Conservation (phyloP, 768 basidiomycete species). For the Leucogyrophana mollusca region DNA sequence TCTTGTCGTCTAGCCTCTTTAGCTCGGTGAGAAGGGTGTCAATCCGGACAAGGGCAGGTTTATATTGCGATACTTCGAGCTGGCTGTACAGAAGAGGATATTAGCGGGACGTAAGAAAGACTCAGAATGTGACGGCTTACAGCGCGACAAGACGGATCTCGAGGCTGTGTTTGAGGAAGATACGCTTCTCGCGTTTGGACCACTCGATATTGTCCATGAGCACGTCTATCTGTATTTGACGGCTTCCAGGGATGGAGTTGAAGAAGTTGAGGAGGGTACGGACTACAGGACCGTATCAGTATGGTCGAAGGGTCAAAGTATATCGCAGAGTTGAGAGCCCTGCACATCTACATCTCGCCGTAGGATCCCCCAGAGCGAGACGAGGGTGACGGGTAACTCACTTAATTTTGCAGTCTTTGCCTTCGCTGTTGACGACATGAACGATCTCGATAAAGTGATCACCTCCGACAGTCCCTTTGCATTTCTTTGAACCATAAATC, state of each 20-base stretch:
- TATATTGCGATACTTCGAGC: conserved; percentile 74
- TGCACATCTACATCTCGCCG: no score
- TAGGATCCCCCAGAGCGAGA: no score
- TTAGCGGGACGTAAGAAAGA: background rate
- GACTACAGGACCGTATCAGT: conserved; percentile 45
- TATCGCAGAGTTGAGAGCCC: background rate
- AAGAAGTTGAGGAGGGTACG: conserved; percentile 94
- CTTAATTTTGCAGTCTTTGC: conserved; percentile 97
- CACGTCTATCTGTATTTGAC: conserved; percentile 78
- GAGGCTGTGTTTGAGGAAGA: conserved; percentile 92
- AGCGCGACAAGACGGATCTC: conserved; percentile 85
- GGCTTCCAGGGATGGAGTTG: conserved; percentile 70
- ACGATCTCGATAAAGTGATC: conserved; percentile 76
- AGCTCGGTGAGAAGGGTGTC: conserved; percentile 89
- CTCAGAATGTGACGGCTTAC: conserved; percentile 31
- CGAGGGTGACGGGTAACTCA: no score
- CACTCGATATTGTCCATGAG: conserved; percentile 88
- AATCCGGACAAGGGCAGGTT: conserved; percentile 77
- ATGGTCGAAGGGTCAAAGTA: background rate
- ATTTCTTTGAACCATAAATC: conserved; percentile 51
- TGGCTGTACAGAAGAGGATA: conserved; percentile 42
- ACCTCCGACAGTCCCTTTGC: conserved; percentile 82
- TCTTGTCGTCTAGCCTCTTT: conserved; percentile 93
- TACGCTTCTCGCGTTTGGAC: conserved; percentile 89
- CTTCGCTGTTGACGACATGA: conserved; percentile 94